These are phyloP conservation scores for Plectosphaerella cucumerina DNA, from an alignment of 2,329 filamentous ascomycete species.

Conservation along the genomic window DNA sequence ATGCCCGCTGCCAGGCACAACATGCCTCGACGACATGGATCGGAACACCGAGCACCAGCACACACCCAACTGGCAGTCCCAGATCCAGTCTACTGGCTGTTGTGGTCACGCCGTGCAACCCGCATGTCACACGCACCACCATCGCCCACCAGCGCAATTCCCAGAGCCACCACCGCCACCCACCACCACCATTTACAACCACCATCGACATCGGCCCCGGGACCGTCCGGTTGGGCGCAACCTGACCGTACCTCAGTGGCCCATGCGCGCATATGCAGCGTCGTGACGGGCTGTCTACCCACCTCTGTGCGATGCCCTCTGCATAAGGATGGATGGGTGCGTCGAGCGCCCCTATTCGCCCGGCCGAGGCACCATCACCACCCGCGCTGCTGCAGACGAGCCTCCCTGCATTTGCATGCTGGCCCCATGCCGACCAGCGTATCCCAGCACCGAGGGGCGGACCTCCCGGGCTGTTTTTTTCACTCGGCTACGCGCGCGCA, in stretches of 20 bases:
- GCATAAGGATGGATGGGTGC: too few species aligned
- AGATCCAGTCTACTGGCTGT: too few species aligned
- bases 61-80: background rate
- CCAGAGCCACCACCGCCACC: constrained; percentile 9
- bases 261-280: too few species aligned
- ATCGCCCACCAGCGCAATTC: background rate
- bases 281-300: background rate
- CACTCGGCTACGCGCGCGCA: too few species aligned
- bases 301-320: background rate
- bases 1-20: too few species aligned
- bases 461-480: too few species aligned
- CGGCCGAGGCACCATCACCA: background rate
- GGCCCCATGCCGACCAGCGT: background rate
- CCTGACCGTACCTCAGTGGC: background rate
- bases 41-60: too few species aligned
- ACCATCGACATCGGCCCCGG: background rate
- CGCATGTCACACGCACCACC: too few species aligned
- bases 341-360: background rate
- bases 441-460: too few species aligned
- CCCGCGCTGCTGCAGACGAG: background rate
- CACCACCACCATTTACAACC: background rate
- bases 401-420: background rate
- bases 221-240: background rate
- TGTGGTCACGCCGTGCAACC: too few species aligned
- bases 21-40: too few species aligned